These are phyloP conservation scores for Cryptococcus sp. DNA, from an alignment of 1,284 basidiomycete species.

Conservation along the genomic window DNA sequence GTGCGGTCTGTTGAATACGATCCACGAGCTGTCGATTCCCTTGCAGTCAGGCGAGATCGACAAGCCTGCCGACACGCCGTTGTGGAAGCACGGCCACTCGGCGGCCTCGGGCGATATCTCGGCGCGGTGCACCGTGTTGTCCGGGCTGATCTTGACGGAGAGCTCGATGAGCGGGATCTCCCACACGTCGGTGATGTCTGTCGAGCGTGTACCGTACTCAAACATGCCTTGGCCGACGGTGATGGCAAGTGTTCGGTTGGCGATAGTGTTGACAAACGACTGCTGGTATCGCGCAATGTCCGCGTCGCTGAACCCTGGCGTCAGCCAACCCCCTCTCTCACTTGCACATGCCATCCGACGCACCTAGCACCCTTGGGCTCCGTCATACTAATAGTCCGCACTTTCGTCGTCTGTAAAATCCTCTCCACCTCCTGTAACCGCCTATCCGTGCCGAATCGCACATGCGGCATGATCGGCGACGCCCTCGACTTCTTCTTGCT, in stretches of 20 bases:
- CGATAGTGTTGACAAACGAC: slow-evolving; percentile 68
- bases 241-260: slow-evolving; percentile 78
- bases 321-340: not conserved
- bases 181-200: slow-evolving; percentile 70
- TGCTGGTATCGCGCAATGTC: slow-evolving; percentile 62
- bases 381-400: slow-evolving; percentile 63
- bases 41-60: slow-evolving; percentile 72
- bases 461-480: slow-evolving; percentile 53
- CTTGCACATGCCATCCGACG: slow-evolving; percentile 37
- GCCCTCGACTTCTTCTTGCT: slow-evolving; percentile 12
- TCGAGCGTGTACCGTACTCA: slow-evolving; percentile 70
- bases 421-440: slow-evolving; percentile 80
- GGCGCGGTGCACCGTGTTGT: slow-evolving; percentile 52
- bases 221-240: slow-evolving; percentile 77
- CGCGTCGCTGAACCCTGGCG: slow-evolving; percentile 22
- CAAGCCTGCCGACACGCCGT: slow-evolving; percentile 88
- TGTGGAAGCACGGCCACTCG: slow-evolving; percentile 95
- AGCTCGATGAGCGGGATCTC: slow-evolving; percentile 76
- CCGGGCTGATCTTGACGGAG: slow-evolving; percentile 62
- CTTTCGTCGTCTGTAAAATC: slow-evolving; percentile 73
- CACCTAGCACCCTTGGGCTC: slow-evolving; percentile 71
- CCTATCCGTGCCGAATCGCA: slow-evolving; percentile 80
- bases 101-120: slow-evolving; percentile 65
- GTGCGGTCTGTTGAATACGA: slow-evolving; percentile 83
- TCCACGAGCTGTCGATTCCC: slow-evolving; percentile 84